Conservation (phyloP, 1,139 yeast genomes). For the Debaryomycetaceae sp. region DNA sequence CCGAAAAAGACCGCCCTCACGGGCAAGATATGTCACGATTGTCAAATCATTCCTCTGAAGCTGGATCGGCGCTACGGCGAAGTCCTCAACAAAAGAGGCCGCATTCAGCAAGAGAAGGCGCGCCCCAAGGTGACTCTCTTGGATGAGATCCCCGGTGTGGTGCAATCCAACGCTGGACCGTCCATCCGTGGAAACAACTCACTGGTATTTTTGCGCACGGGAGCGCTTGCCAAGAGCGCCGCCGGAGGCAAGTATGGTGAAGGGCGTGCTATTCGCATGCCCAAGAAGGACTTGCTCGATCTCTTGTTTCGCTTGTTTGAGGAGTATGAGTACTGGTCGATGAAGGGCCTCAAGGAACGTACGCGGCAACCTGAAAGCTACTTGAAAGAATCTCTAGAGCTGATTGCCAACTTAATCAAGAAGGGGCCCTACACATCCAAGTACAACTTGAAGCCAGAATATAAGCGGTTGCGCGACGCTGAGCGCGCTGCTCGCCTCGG, state of each 20-base stretch:
- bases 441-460: slow-evolving; percentile 86
- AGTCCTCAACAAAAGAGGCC: slow-evolving; percentile 42
- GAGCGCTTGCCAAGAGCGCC: slow-evolving; percentile 8
- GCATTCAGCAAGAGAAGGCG: slow-evolving; percentile 36
- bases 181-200: slow-evolving; percentile 67
- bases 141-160: slow-evolving; percentile 82
- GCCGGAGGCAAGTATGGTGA: slow-evolving; percentile 41
- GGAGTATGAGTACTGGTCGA: slow-evolving; percentile 94
- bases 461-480: slow-evolving; percentile 72
- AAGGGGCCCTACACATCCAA: slow-evolving; percentile 95
- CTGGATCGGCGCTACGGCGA: slow-evolving; percentile 66
- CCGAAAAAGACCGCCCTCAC: slow-evolving; percentile 81
- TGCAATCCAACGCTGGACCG: slow-evolving; percentile 81
- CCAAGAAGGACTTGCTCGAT: slow-evolving; percentile 87
- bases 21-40: slow-evolving; percentile 91
- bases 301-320: slow-evolving; percentile 83
- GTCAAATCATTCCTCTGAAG: slow-evolving; percentile 78
- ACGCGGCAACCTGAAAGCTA: slow-evolving; percentile 96
- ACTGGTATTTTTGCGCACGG: slow-evolving; percentile 44
- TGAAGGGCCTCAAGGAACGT: slow-evolving; percentile 89
- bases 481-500: slow-evolving; percentile 68
- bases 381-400: slow-evolving; percentile 83
- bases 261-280: slow-evolving; percentile 92
- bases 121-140: slow-evolving; percentile 76
- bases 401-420: slow-evolving; percentile 83